These are phyloP conservation scores for Triangularia setosa DNA, from an alignment of 2,329 filamentous ascomycete genomes.

Conservation along the genomic window DNA sequence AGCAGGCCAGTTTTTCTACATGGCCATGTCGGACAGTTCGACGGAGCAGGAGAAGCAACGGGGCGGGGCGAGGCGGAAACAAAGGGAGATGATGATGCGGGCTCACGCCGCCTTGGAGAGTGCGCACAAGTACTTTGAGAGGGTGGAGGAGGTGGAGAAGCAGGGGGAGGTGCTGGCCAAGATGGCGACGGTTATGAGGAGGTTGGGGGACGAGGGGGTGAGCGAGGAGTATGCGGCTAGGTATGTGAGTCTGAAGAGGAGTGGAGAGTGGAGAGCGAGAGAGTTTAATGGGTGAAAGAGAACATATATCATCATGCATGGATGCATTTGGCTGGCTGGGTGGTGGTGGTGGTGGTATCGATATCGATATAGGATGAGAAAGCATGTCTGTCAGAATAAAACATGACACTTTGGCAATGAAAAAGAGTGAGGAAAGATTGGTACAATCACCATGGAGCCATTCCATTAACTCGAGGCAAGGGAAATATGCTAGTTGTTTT, in stretches of 20 bases:
- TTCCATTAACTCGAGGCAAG: not conserved
- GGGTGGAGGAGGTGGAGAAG: conserved; percentile 62
- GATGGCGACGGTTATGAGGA: conserved; percentile 72
- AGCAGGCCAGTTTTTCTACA: conserved; percentile 49
- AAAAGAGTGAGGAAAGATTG: not conserved
- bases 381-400: no score
- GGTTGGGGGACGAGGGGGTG: conserved; percentile 59
- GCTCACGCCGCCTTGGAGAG: conserved; percentile 59
- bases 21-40: not conserved
- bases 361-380: no score
- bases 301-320: no score
- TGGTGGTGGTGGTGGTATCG: no score
- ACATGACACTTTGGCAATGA: no score
- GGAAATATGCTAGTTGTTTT: not conserved
- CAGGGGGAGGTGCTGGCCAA: conserved; percentile 79
- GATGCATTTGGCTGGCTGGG: no score
- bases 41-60: not conserved
- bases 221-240: conserved; percentile 65
- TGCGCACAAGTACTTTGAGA: conserved; percentile 61
- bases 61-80: conserved; percentile 33
- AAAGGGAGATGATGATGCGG: conserved; percentile 54
- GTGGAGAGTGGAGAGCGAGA: conserved; percentile 33
- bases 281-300: not conserved
- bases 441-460: not conserved
- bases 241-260: conserved; percentile 57